phyloP scores from a whole-genome alignment of 2,329 filamentous ascomycete species.

The Mycosphaerella arachidis region DNA sequence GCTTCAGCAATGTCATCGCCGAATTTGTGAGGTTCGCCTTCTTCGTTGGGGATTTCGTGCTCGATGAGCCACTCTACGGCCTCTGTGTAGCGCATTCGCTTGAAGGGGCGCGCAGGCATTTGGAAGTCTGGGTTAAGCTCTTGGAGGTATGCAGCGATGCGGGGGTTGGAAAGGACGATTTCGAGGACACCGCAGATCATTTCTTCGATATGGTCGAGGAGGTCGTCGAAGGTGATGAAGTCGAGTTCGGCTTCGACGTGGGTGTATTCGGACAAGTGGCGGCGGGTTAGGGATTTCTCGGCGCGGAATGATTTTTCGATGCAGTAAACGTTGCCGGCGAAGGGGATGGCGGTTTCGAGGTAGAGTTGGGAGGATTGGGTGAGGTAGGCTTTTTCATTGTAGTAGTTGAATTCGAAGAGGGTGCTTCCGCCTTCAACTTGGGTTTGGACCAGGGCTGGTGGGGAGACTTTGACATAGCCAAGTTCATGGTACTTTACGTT shows the following conservation, averaged over 20 bases:
- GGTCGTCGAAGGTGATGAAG: conserved; percentile 87
- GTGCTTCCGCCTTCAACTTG: conserved; percentile 91
- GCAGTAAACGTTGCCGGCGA: conserved; percentile 91
- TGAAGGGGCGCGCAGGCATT: conserved; percentile 77
- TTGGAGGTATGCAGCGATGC: conserved; percentile 68
- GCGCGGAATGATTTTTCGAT: conserved; percentile 98
- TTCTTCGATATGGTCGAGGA: conserved; percentile 80
- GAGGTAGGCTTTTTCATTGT: conserved; percentile 83
- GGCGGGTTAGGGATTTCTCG: conserved; percentile 89
- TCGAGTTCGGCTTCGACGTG: conserved; percentile 96
- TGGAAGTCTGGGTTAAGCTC: conserved; percentile 88
- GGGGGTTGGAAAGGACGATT: conserved; percentile 66
- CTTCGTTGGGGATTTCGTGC: conserved; percentile 88
- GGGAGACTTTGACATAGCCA: conserved; percentile 75
- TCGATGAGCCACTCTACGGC: conserved; percentile 91
- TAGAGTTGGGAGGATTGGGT: conserved; percentile 97
- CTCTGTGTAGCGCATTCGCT: conserved; percentile 90
- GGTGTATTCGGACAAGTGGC: conserved; percentile 93
- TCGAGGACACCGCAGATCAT: conserved; percentile 85
- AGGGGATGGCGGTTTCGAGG: conserved; percentile 88
- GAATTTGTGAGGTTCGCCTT: conserved; percentile 82
- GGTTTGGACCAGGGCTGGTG: conserved; percentile 88
- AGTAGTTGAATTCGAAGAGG: conserved; percentile 85
- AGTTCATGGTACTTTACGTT: conserved; percentile 71
- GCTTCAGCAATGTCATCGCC: conserved; percentile 98